Conservation (phyloP, 208 protist genomes). For the Acanthamoeba healyi region DNA sequence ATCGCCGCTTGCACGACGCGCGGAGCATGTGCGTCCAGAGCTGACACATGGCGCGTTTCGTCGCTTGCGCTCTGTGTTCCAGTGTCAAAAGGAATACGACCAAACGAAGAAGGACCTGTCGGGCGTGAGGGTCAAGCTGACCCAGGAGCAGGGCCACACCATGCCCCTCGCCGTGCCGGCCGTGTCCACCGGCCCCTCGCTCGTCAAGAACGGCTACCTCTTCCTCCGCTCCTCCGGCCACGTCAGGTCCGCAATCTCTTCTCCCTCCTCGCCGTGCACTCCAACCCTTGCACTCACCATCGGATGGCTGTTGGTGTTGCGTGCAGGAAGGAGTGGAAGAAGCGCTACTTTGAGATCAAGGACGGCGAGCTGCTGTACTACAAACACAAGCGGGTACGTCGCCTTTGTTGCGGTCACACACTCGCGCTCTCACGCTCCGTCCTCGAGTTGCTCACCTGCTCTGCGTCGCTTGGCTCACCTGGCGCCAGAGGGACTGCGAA, state of each 20-base stretch:
- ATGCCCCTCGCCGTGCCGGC: neutral
- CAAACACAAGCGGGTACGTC: neutral
- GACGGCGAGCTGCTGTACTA: constrained; percentile 22
- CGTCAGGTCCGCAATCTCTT: neutral
- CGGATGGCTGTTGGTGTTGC: neutral
- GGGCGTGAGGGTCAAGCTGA: neutral
- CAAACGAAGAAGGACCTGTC: neutral
- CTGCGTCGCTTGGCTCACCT: no score
- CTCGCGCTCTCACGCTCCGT: no score
- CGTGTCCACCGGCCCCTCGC: neutral
- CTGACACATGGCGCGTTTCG: neutral
- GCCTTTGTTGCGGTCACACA: no score
- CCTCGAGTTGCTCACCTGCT: no score
- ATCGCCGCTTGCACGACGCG: no score
- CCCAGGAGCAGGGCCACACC: neutral
- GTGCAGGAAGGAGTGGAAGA: constrained; percentile 48
- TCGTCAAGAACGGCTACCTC: neutral
- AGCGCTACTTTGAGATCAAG: constrained; percentile 24
- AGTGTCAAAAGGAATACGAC: neutral
- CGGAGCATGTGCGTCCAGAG: no score
- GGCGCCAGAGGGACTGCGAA: neutral
- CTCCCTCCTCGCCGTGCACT: neutral
- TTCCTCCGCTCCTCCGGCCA: constrained; percentile 12
- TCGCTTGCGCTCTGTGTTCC: neutral
- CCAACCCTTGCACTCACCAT: no score